Conservation (phyloP, 192 early-diverging fungal species). For the Coemansia sp. region DNA sequence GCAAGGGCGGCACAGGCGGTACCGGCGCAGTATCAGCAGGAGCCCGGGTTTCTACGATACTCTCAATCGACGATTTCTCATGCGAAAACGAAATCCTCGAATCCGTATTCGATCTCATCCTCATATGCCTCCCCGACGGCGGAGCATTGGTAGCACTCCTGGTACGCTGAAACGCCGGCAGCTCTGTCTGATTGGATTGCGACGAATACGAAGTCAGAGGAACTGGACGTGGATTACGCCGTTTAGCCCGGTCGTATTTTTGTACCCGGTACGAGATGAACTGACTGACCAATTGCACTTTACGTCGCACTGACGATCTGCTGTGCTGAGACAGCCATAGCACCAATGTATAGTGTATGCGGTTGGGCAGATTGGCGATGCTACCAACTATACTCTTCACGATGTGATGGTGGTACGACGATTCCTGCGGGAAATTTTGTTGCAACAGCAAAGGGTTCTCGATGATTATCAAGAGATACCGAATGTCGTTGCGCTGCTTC, state of each 20-base stretch:
- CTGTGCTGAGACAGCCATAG: conserved; percentile 77
- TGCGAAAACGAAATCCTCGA: conserved; percentile 37
- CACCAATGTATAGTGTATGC: conserved; percentile 85
- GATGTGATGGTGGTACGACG: conserved; percentile 83
- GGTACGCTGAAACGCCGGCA: conserved; percentile 45
- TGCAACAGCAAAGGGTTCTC: conserved; percentile 86
- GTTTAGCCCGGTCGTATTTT: conserved; percentile 56
- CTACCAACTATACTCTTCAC: conserved; percentile 79
- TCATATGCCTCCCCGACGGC: conserved; percentile 14
- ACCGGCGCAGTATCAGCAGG: background rate
- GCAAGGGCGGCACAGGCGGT: background rate
- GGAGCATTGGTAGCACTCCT: conserved; percentile 30
- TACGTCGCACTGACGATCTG: conserved; percentile 63
- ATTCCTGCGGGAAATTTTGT: conserved; percentile 74
- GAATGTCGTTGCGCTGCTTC: conserved; percentile 62
- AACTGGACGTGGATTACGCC: conserved; percentile 7
- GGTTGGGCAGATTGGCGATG: conserved; percentile 78
- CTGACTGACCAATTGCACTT: conserved; percentile 79
- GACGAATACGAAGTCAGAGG: conserved; percentile 42
- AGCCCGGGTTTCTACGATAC: background rate
- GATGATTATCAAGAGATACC: conserved; percentile 82
- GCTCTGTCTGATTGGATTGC: conserved; percentile 37
- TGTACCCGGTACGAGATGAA: conserved; percentile 82
- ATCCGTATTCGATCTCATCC: conserved; percentile 51
- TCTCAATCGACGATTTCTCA: conserved; percentile 12